These are phyloP conservation scores for Crithidia acanthocephali DNA, from an alignment of 208 protist genomes.

Conservation along the genomic window DNA sequence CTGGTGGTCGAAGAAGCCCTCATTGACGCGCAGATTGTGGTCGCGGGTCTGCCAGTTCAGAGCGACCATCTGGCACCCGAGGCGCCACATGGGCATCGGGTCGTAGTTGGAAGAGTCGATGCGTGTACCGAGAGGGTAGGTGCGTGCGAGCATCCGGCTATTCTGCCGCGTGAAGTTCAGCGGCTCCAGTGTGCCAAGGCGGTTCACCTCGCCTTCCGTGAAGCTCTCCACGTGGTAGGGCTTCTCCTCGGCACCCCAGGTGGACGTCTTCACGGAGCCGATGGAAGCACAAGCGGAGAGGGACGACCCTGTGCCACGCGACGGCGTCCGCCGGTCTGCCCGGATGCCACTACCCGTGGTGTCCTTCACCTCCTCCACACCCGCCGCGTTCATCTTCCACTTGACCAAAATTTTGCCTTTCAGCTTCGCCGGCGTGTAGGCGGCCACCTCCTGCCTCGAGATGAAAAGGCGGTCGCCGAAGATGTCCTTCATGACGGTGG, in stretches of 20 bases:
- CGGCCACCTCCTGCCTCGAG: constrained; percentile 18
- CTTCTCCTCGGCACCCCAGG: constrained; percentile 45
- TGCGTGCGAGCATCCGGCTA: constrained; percentile 73
- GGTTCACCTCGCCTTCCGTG: constrained; percentile 41
- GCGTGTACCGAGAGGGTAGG: constrained; percentile 93
- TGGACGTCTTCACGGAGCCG: constrained; percentile 39
- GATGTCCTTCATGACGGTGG: constrained; percentile 47
- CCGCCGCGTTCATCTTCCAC: constrained; percentile 50
- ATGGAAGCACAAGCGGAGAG: constrained; percentile 54
- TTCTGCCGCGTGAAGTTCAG: constrained; percentile 58
- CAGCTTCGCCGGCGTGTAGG: constrained; percentile 54
- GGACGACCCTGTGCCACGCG: constrained; percentile 13
- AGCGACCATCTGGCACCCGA: constrained; percentile 91
- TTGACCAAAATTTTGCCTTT: constrained; percentile 74
- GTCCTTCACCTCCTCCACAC: constrained; percentile 47
- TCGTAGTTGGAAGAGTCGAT: constrained; percentile 94
- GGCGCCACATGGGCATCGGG: constrained; percentile 74
- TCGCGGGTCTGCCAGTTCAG: constrained; percentile 92
- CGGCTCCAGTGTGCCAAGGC: constrained; percentile 19
- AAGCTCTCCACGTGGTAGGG: constrained; percentile 66
- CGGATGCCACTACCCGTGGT: constrained; percentile 43
- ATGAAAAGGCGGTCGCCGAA: constrained; percentile 50
- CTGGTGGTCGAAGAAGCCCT: constrained; percentile 82
- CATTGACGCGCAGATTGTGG: constrained; percentile 74
- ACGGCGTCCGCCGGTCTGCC: constrained; percentile 15